Evolutionary conservation across 2,329 filamentous ascomycete genomes (phyloP), one percentile per base, ranked within the genome.

Genomic region (Nemania sp.): DNA sequence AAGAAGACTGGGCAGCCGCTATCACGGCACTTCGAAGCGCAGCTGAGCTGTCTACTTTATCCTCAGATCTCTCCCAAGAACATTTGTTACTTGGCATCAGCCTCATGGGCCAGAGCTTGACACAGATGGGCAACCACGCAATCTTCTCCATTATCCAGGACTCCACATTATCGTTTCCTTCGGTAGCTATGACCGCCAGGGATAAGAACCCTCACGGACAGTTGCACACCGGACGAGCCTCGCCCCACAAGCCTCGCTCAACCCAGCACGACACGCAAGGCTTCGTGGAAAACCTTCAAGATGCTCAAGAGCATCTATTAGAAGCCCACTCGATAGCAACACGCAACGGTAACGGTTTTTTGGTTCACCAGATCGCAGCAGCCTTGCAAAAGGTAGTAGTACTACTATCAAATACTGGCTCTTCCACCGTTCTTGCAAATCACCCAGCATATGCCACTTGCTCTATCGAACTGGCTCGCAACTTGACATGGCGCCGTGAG

Each of bases 61-160:
- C 65, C 69, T 76, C 58, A 71, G 74, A 73, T 32, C 63, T 74
- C 59, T 76, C 67, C 71, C 83, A 67, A 65, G 79, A 86, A 59
- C 83, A 87, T 40, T 81, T 91, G 56, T 81, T 86, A 11, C 85
- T 85, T 59, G 90, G 90, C 18, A 86, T 86, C 55, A 86, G 89
- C 47, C 83, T 90, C 45, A 80, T 92, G 61, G 82, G 86, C 15
- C 83, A 89, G 73, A 90, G 88, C 63, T 81, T 90, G 68, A 85
- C 89, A 48, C 83, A 89, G 69, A 90, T 97, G 79, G 83, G 87
- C 12, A 83, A 84, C 4, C 91, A 97, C 74, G 88, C 93, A 2
- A 89, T 95, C 3, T 96, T 94, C 74, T 96, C 91, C 17, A 90
- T 94, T 10, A 83, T 98, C 15, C 91, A 94, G 47, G 95, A 99